Base-by-base conservation (phyloP, 169 alveolate species). In the Theileria orientalis region DNA sequence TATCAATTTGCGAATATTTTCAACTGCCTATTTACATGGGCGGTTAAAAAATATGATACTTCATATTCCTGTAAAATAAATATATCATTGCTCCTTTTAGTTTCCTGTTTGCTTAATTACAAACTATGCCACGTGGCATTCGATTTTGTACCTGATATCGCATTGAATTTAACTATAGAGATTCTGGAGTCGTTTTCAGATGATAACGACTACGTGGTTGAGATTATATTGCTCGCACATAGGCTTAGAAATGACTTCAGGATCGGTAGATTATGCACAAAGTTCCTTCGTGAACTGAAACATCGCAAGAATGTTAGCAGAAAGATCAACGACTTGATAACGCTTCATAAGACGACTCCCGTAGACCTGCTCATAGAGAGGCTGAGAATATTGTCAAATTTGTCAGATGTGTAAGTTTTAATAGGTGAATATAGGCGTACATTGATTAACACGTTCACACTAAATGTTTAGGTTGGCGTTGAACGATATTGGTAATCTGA, bases 71-170 rank as follows among this genome's bases (percentile, higher is more conserved):
- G 57, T 40, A 40, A 42, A 44, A 62, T 40, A 62, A 41, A 68
- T 68, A 0, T 27, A 46, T 51, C 16, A 2, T 73, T 64, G 7
- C 69, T 64, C 1, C 46, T 79, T 30, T 9, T 44, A 25, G 14
- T 16, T 29, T 73, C 87, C 6, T 79, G 83, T 47, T 37, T 79
- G 8, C 29, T 79, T 62, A 61, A 79, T 52, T 78, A 77, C 2
- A 23, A 8, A 42, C 44, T 59, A 63, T 46, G 83, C n/a, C 63
- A 61, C 6, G 40, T 23, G 5, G 62, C 35, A 16, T 29, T 52
- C 19, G 32, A 2, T 0, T n/a, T 30, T 3, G 54, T 23, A 1
- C 87, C 87, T 11, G 87, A 71, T 64, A 44, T 79, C 62, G 71
- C 83, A 27, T 25, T 79, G 59, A 61, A 77, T 27, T 14, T 70